Evolutionary conservation across 352 stramenopile genomes (phyloP).

Genomic region (Phytophthora brassicae): DNA sequence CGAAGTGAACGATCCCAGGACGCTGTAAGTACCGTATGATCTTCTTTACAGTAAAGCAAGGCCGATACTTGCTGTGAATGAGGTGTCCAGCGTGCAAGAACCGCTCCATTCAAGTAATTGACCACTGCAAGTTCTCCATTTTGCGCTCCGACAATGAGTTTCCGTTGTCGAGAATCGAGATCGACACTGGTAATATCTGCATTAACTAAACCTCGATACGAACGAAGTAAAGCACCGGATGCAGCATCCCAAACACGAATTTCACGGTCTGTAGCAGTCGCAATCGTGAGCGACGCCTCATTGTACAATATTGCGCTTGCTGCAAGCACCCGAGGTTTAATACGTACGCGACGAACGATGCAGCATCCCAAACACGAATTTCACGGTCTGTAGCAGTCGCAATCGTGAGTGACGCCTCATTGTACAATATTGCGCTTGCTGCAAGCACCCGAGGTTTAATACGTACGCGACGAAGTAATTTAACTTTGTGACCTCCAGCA

Average conservation of each 20-base stretch:
- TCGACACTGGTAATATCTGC: conserved; percentile 77
- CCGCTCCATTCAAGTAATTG: conserved; percentile 76
- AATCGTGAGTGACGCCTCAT: conserved; percentile 64
- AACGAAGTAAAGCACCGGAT: conserved; percentile 54
- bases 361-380: conserved; percentile 72
- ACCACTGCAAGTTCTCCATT: conserved; percentile 67
- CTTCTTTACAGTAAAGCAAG: conserved; percentile 76
- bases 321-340: conserved; percentile 60
- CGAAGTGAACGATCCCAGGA: conserved; percentile 78
- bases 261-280: conserved; percentile 69
- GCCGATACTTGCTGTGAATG: conserved; percentile 65
- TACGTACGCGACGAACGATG: conserved; percentile 62
- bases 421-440: conserved; percentile 69
- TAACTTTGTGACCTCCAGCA: conserved; percentile 67
- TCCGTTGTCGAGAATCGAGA: conserved; percentile 66
- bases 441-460: conserved; percentile 61
- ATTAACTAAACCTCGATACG: conserved; percentile 50
- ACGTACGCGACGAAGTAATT: conserved; percentile 64
- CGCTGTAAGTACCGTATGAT: conserved; percentile 68
- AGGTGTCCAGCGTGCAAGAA: conserved; percentile 64
- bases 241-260: conserved; percentile 72
- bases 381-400: conserved; percentile 71
- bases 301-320: conserved; percentile 74
- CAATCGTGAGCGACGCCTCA: conserved; percentile 59
- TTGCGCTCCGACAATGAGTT: conserved; percentile 69